Base-by-base conservation (phyloP, 73 alveolate genomes). In the Strombidium stylifer region DNA sequence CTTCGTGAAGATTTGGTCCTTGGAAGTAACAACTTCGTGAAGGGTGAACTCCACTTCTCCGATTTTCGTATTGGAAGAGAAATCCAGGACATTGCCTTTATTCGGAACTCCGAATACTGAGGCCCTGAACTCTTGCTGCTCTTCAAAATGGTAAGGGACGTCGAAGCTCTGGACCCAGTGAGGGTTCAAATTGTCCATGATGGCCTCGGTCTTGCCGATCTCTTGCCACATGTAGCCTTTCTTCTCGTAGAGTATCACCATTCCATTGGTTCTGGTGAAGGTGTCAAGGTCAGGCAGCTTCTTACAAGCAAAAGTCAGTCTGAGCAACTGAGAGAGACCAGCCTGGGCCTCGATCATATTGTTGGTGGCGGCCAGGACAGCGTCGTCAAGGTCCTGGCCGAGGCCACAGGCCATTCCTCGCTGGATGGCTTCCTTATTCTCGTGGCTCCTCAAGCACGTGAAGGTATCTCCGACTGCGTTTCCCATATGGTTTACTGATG, bases 151-250 rank as follows among this genome's bases (percentile, higher is more conserved):
- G 52, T 90, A 90, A 16, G 62, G 82, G 15, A 87, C 78, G 12
- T 61, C 40, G 60, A 90, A 82, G 20, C 81, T 46, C 48, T 68
- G 74, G 31, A 90, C 70, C 37, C 81, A 90, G 53, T 72, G 57
- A 19, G 98, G 98, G 60, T 78, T 87, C n/a, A 79, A 60, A 54
- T 64, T 87, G 50, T 91, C 89, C 52, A 71, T 69, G 20, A 86
- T 59, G 12, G 87, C 71, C 65, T 91, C 98, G 18, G 98, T 91
- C 32, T 93, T 71, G 40, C 92, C 98, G 31, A 78, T 64, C 19
- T 70, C 84, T 14, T 37, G 56, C 87, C 91, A 91, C 25, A 64
- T 57, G 16, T 78, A 71, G 2, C 94, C 79, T 26, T 65, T 80
- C 26, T 62, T 62, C 14, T 68, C 27, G 42, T 50, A 61, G 21